Evolutionary conservation across 139 green algal species (phyloP), one percentile per base, ranked within the genome.

Genomic region (Auxenochlorella protothecoides): DNA sequence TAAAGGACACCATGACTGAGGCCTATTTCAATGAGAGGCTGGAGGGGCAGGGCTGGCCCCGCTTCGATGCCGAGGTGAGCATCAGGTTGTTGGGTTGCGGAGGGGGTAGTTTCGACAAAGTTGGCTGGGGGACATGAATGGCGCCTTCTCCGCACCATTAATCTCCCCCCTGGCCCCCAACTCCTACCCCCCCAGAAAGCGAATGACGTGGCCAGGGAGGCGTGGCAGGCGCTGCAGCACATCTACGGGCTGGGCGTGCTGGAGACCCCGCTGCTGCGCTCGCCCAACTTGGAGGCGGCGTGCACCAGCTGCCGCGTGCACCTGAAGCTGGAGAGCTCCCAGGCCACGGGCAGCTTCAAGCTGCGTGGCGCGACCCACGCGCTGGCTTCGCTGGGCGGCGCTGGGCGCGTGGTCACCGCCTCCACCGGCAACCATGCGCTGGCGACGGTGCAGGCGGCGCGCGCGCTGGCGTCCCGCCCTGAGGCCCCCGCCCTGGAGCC

Each of bases 361-460:
- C 75, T 71, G 0, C 65, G 85, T 14, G 85, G 83, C 0, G 83
- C 81, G 0, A 63, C 73, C 3, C 79, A 85, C 68, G 86, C 83
- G 75, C 66, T 89, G 13, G 6, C 88, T 4, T 82, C 76, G 0
- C 69, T 87, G 59, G 79, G 6, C 44, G 83, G 52, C 65, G 84
- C 4, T 1, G 53, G 2, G 52, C 44, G 82, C 5, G 15, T 91
- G 10, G 65, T 85, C 6, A 81, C 84, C 3, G 82, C 76, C 9
- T 84, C 76, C 52, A 87, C 85, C 4, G 86, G 85, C 59, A 91
- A 91, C 72, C 85, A 91, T 71, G 85, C 86, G 0, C 68, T 89
- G 14, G 86, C 85, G 1, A 71, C 89, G 7, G 53, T 91, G 64
- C 59, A 84, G 53, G 85, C 86, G 15, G 63, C 51, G 52, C 56